A percentile compares a stretch with the other conserved stretches of the same genome.
These are phyloP conservation scores for Asclepias syriaca DNA, from an alignment of 257 asterid species.

Conservation along the genomic window DNA sequence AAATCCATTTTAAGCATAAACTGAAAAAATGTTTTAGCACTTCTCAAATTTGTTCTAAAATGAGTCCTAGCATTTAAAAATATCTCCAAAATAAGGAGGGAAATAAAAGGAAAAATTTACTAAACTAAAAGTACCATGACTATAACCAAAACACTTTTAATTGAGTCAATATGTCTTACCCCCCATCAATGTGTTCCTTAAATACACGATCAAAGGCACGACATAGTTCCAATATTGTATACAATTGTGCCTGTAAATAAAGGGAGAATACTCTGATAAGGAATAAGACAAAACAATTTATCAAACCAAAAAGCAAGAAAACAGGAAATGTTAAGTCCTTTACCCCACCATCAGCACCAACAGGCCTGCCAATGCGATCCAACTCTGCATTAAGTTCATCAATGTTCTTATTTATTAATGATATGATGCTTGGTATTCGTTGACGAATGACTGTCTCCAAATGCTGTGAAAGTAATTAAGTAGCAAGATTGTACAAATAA, in stretches of 20 bases:
- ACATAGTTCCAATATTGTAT: constrained; percentile 89
- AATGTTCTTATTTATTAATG: constrained; percentile 79
- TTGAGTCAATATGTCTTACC: constrained; percentile 43
- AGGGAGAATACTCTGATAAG: constrained; percentile 19
- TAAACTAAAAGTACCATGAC: too few relatives aligned
- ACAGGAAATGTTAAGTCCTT: neutral
- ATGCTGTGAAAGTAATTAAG: constrained; percentile 42
- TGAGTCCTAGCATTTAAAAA: too few relatives aligned
- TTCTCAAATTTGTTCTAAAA: too few relatives aligned
- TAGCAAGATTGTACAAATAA: neutral
- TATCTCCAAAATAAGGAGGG: too few relatives aligned
- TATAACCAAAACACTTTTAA: neutral
- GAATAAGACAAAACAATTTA: neutral
- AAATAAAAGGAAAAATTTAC: too few relatives aligned
- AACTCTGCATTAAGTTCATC: constrained; percentile 95
- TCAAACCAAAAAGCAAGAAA: neutral
- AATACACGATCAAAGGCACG: constrained; percentile 94
- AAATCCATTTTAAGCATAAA: too few relatives aligned
- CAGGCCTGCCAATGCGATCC: constrained; percentile 92
- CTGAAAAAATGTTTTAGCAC: too few relatives aligned
- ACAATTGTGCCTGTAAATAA: constrained; percentile 76
- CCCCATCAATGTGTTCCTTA: constrained; percentile 91
- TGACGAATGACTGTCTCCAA: constrained; percentile 91
- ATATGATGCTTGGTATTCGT: constrained; percentile 89
- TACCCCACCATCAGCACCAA: constrained; percentile 97